Evolutionary conservation across 495 filamentous ascomycete species (phyloP).

Genomic region (Corynascus novoguineensis): DNA sequence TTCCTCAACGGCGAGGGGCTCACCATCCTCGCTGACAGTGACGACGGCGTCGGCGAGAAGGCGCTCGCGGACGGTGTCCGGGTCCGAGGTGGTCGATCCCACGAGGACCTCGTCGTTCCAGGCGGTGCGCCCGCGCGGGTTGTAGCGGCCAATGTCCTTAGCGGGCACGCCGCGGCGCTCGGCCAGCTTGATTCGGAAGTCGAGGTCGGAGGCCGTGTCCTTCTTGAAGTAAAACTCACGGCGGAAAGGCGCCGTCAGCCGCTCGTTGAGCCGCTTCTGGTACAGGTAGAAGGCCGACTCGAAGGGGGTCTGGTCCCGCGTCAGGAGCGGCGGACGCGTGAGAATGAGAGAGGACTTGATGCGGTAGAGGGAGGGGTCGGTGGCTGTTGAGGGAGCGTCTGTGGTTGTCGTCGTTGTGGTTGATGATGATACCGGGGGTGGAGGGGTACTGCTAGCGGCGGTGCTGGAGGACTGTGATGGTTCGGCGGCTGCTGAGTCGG

Average conservation of each 20-base stretch:
- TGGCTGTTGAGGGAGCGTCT: no score
- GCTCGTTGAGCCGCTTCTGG: constrained; percentile 94
- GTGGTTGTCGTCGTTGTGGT: constrained; percentile 12
- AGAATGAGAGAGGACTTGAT: constrained; percentile 79
- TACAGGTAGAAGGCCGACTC: constrained; percentile 93
- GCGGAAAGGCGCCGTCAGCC: constrained; percentile 80
- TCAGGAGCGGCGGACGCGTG: constrained; percentile 81
- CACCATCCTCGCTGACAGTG: constrained; percentile 55
- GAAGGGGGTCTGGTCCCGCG: constrained; percentile 75
- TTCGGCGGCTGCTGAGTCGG: constrained; percentile 17
- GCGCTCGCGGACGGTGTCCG: constrained; percentile 47
- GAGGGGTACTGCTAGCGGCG: constrained; percentile 3
- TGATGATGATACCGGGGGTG: not conserved
- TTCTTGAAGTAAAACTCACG: constrained; percentile 95
- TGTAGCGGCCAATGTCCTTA: constrained; percentile 81
- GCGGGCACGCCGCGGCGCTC: constrained; percentile 65
- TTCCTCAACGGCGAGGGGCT: constrained; percentile 55
- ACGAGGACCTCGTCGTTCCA: constrained; percentile 94
- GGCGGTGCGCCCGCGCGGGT: constrained; percentile 62
- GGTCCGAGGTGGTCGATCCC: constrained; percentile 55
- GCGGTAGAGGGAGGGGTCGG: constrained; percentile 45
- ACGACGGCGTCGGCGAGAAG: constrained; percentile 73
- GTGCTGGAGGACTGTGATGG: not conserved
- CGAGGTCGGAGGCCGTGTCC: constrained; percentile 73
- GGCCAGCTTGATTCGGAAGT: constrained; percentile 83